These are phyloP conservation scores for Euphorbia lathyris DNA, from an alignment of 345 rosid species.

Conservation along the genomic window DNA sequence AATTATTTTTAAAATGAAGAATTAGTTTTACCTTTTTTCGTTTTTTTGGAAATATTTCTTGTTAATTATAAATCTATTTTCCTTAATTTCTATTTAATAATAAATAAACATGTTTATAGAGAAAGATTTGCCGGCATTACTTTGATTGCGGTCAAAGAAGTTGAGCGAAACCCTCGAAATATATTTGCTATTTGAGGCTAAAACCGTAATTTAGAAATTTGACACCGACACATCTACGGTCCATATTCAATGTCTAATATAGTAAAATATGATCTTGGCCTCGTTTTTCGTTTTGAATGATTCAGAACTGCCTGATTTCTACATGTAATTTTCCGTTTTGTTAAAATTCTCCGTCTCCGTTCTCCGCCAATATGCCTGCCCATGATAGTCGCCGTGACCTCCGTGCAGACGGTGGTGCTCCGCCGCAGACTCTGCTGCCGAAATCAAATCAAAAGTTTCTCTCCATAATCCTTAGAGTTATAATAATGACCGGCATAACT, in stretches of 20 bases:
- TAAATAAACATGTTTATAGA: background rate
- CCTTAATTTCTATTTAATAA: too few species aligned
- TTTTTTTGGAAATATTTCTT: too few species aligned
- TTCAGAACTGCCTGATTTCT: too few species aligned
- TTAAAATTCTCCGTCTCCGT: background rate
- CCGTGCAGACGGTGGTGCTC: conserved; percentile 17
- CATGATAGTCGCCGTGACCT: conserved; percentile 21
- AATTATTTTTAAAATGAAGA: too few species aligned
- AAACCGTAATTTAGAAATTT: background rate
- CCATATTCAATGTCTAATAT: background rate
- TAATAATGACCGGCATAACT: conserved; percentile 67
- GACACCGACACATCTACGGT: background rate
- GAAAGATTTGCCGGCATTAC: too few species aligned
- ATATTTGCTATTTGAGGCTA: background rate
- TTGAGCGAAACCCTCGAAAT: background rate
- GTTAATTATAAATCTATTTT: too few species aligned
- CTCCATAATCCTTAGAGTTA: conserved; percentile 51
- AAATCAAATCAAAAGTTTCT: conserved; percentile 51
- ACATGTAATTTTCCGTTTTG: too few species aligned
- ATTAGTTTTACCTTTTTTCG: too few species aligned
- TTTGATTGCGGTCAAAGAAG: background rate
- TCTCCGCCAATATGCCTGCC: conserved; percentile 5
- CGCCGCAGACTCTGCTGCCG: conserved; percentile 29
- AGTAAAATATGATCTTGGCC: background rate
- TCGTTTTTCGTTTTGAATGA: too few species aligned